Evolutionary conservation across 805 yeast genomes (phyloP), one percentile per base, ranked within the genome.

Genomic region (Alloascoidea hylecoeti): DNA sequence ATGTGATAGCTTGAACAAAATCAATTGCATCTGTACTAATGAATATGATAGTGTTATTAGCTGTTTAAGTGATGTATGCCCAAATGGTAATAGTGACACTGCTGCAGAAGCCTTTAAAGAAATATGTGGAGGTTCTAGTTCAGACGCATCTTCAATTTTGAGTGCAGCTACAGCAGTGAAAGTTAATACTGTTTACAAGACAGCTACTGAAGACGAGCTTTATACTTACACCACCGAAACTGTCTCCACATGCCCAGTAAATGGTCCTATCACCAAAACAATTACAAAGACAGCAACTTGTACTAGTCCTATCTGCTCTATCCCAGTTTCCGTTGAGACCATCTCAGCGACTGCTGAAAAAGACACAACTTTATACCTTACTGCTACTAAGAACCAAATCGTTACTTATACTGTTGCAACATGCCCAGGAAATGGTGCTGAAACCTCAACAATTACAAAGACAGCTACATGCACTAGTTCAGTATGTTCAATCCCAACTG

Each of bases 61-160:
- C 38, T 86, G 96, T 65, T 65, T 86, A 59, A 60, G 68, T 40
- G 53, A 64, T 42, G 68, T 63, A 43, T 86, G 96, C 64, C 88
- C 94, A 48, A 57, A 66, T 49, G 79, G 68, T 44, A 57, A 64
- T 35, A 64, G 75, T 32, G 71, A 59, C 37, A 53, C 64, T 39
- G 96, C 95, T 43, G 62, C 61, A 49, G 43, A 66, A 19, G 68
- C 76, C 15, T 81, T 83, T 56, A 52, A 70, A 51, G 45, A 56
- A 41, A 49, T 73, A 15, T 80, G 88, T 34, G 38, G 9, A 3
- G 17, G 18, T 3, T 16, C 40, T 15, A 35, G 18, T 19, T 15
- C 32, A 4, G 34, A n/a, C n/a, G 34, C 39, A 23, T 23, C 30
- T 23, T 23, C 30, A 23, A 9, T n/a, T 23, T 23, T n/a, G 9